These are phyloP conservation scores for Amylocarpus encephaloides DNA, from an alignment of 2,329 filamentous ascomycete species.

Conservation along the genomic window DNA sequence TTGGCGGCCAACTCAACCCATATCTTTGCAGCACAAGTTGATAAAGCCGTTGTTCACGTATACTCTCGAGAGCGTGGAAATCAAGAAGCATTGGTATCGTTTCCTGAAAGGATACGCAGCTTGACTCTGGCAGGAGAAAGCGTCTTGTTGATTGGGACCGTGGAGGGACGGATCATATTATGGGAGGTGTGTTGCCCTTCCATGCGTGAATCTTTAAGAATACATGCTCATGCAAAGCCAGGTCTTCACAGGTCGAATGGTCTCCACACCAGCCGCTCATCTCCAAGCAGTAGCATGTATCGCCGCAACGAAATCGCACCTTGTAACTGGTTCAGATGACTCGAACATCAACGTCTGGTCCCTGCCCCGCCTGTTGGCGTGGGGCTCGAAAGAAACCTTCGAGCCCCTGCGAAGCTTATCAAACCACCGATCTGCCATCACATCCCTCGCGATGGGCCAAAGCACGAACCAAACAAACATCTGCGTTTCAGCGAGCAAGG, in stretches of 20 bases:
- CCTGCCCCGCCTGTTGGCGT: constrained; percentile 62
- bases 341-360: constrained; percentile 93
- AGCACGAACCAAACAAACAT: constrained; percentile 70
- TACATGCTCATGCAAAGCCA: constrained; percentile 33
- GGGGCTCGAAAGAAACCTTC: constrained; percentile 46
- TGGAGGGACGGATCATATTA: constrained; percentile 76
- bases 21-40: constrained; percentile 83
- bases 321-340: constrained; percentile 76
- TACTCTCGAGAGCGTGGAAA: constrained; percentile 79
- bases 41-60: constrained; percentile 88
- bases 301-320: constrained; percentile 62
- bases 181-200: constrained; percentile 70
- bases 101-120: constrained; percentile 79
- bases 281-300: constrained; percentile 75
- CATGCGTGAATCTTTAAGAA: constrained; percentile 4
- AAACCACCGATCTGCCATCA: constrained; percentile 70
- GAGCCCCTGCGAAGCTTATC: constrained; percentile 74
- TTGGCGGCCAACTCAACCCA: constrained; percentile 76
- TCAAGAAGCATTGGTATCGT: constrained; percentile 82
- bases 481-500: constrained; percentile 74
- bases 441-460: constrained; percentile 55
- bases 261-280: constrained; percentile 71
- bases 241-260: constrained; percentile 68
- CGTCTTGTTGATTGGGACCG: constrained; percentile 73
- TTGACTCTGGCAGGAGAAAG: constrained; percentile 62